A percentile compares a stretch with the other conserved stretches of the same genome.
These are phyloP conservation scores for Ganoderma leucocontextum DNA, from an alignment of 1,284 basidiomycete genomes.

Conservation along the genomic window DNA sequence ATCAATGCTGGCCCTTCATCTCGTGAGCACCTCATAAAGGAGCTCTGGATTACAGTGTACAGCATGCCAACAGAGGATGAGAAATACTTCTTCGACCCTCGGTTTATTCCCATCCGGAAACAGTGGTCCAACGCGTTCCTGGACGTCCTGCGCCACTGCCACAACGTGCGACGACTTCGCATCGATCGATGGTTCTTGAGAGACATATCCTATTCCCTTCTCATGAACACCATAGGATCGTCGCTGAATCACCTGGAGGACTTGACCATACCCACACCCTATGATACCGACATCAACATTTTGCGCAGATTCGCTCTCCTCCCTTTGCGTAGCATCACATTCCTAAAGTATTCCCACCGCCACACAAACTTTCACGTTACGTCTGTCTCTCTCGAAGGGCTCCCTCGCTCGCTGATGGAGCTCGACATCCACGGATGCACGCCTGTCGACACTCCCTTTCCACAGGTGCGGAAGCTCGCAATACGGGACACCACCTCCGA, in stretches of 20 bases:
- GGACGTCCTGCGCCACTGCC: neutral
- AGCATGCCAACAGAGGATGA: too few relatives aligned
- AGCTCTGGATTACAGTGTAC: neutral
- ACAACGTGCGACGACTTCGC: slow-evolving; percentile 6
- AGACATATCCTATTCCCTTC: neutral
- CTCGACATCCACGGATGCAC: neutral
- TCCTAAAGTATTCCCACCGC: neutral
- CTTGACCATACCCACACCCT: neutral
- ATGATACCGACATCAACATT: neutral
- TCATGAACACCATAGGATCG: neutral
- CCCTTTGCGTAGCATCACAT: neutral
- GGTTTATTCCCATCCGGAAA: too few relatives aligned
- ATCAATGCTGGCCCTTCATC: neutral
- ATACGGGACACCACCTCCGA: neutral
- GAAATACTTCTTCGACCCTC: too few relatives aligned
- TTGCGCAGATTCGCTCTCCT: neutral
- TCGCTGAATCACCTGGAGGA: neutral
- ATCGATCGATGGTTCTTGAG: slow-evolving; percentile 4
- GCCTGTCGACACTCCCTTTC: neutral
- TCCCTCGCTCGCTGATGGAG: neutral
- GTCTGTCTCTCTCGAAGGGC: neutral
- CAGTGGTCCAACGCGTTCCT: slow-evolving; percentile 1
- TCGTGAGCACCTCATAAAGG: slow-evolving; percentile 5
- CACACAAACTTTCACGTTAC: too few relatives aligned
- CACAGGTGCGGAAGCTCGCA: neutral